Evolutionary conservation across 1,284 basidiomycete genomes (phyloP), one percentile per base, ranked within the genome.

Genomic region (Microbotryum violaceum): DNA sequence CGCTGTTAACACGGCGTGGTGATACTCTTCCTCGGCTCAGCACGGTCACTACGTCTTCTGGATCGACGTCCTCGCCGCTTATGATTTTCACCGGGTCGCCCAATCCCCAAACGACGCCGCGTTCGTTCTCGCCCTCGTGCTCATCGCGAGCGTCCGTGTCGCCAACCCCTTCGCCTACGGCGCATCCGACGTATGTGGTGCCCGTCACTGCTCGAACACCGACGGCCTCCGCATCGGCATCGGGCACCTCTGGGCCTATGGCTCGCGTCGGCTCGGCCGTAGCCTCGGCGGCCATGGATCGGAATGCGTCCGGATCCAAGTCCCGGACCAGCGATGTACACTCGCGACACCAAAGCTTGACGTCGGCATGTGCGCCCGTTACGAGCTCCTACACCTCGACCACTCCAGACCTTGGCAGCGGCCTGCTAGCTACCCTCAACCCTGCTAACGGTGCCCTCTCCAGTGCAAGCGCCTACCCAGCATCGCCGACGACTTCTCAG

Each of bases 301-400:
- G 66, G 4, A 50, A 44, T 18, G 52, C 60, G 4, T 62, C 63
- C 7, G 44, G 47, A 10, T 57, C 56, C 8, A 57, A 57, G 29
- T 57, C 56, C 14, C 42, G 25, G 20, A 56, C 25, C 52, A 57
- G 58, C 20, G 63, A 68, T 31, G 52, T 66, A 12, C 66, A 68
- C 53, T 45, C 47, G 12, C 50, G 66, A 2, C 64, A 66, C 21
- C 61, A 68, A 46, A 56, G 52, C 3, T 56, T 68, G 27, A 68
- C 66, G 6, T 65, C 64, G 29, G 66, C 66, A 1, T 68, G 64
- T 29, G 61, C 66, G 3, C 66, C 66, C 3, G 66, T 63, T 21
- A 68, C 66, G 18, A 48, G 59, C 18, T 52, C 50, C 12, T 48
- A 56, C 33, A 56, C 23, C 50, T 31, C 49, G 20, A 48, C 55